phyloP scores from a whole-genome alignment of 345 rosid genomes.

The Brassica juncea region DNA sequence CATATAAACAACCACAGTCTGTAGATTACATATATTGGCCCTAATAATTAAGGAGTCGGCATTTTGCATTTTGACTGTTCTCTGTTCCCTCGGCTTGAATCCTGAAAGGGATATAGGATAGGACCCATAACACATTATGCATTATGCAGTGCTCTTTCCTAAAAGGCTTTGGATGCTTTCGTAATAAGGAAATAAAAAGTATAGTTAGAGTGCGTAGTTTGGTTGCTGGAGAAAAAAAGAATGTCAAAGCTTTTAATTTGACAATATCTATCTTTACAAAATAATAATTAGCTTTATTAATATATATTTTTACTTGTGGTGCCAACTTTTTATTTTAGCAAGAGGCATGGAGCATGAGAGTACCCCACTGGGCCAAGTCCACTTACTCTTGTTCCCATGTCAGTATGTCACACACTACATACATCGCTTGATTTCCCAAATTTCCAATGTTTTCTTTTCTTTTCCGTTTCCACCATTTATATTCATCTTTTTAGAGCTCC shows the following conservation, averaged over 20 bases:
- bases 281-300: constrained; percentile 35
- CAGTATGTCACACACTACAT: constrained; percentile 36
- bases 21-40: background rate
- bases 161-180: constrained; percentile 42
- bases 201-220: constrained; percentile 16
- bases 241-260: constrained; percentile 45
- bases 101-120: background rate
- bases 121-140: constrained; percentile 12
- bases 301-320: constrained; percentile 18
- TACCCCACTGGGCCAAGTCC: constrained; percentile 45
- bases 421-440: constrained; percentile 33
- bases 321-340: constrained; percentile 17
- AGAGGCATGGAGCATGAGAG: constrained; percentile 41
- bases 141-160: constrained; percentile 16
- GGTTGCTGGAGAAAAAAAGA: constrained; percentile 33
- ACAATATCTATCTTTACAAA: constrained; percentile 38
- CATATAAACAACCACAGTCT: background rate
- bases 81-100: constrained; percentile 10
- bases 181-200: constrained; percentile 15
- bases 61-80: constrained; percentile 12
- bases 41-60: background rate
- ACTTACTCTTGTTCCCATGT: constrained; percentile 43
- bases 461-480: constrained; percentile 6
- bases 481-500: constrained; percentile 8
- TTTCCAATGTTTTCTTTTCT: constrained; percentile 3